Percentiles rank a stretch among this genome's conserved stretches.
phyloP scores from a whole-genome alignment of 768 basidiomycete genomes.

The button mushroom (Agaricus bisporus) region DNA sequence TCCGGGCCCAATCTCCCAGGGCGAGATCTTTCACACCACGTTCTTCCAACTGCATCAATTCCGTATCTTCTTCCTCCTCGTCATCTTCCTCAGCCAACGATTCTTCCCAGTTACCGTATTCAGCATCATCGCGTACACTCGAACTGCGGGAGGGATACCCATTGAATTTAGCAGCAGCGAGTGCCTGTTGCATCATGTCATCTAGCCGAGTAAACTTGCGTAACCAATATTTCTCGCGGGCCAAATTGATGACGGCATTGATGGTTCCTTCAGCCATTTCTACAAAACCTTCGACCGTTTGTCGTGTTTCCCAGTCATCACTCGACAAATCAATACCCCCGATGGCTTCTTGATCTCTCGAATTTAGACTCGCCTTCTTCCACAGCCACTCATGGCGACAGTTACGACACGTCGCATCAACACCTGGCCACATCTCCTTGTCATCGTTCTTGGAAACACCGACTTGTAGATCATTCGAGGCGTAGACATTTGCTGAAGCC shows the following conservation, averaged over 20 bases:
- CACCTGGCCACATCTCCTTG: constrained; percentile 56
- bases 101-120: constrained; percentile 18
- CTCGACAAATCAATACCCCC: constrained; percentile 35
- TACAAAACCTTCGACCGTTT: constrained; percentile 63
- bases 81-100: constrained; percentile 33
- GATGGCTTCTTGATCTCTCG: constrained; percentile 50
- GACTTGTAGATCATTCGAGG: constrained; percentile 17
- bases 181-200: constrained; percentile 61
- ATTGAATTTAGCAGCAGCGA: constrained; percentile 38
- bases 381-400: constrained; percentile 67
- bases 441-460: constrained; percentile 65
- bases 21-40: constrained; percentile 47
- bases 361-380: constrained; percentile 42
- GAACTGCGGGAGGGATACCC: constrained; percentile 3
- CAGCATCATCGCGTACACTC: constrained; percentile 4
- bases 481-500: constrained; percentile 11
- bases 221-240: constrained; percentile 70
- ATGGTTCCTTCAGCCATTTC: constrained; percentile 70
- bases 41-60: constrained; percentile 35
- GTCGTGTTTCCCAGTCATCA: constrained; percentile 63
- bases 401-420: constrained; percentile 60
- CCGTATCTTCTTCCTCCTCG: constrained; percentile 39
- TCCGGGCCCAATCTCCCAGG: constrained; percentile 66
- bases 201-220: constrained; percentile 55
- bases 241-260: constrained; percentile 50